Evolutionary conservation across 257 asterid genomes (phyloP).

Genomic region (Ligustrum vulgare): DNA sequence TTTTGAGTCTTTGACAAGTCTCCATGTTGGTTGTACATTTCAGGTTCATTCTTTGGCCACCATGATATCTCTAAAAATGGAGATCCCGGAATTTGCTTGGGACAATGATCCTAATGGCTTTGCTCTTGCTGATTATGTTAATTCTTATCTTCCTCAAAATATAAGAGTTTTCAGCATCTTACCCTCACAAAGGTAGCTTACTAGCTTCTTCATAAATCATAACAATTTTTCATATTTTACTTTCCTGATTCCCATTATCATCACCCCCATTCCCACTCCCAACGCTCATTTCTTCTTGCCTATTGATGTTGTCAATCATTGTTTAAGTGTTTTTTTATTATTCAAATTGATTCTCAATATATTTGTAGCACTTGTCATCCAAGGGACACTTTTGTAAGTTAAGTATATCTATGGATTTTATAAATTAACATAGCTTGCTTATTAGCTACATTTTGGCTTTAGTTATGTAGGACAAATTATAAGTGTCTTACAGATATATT

Average conservation of each 20-base stretch:
- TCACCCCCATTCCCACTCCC: not conserved
- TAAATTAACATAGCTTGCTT: not conserved
- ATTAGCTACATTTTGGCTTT: slow-evolving; percentile 8
- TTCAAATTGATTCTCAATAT: not conserved
- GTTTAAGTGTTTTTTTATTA: not conserved
- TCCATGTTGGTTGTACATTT: slow-evolving; percentile 19
- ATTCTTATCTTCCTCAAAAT: slow-evolving; percentile 68
- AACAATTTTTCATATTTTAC: not conserved
- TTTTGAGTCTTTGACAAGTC: slow-evolving; percentile 15
- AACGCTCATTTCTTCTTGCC: not conserved
- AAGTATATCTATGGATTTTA: not conserved
- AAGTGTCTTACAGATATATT: not conserved
- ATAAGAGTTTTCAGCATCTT: slow-evolving; percentile 86
- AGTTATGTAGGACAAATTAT: not conserved
- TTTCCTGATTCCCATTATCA: not conserved
- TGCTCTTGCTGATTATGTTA: slow-evolving; percentile 60
- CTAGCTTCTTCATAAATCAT: no score
- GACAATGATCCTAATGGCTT: slow-evolving; percentile 82
- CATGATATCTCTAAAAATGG: slow-evolving; percentile 86
- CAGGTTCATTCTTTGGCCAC: slow-evolving; percentile 98
- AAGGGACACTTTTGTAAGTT: not conserved
- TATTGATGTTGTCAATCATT: not conserved
- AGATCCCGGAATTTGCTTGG: slow-evolving; percentile 92
- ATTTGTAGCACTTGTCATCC: not conserved
- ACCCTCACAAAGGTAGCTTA: slow-evolving; percentile 79